Evolutionary conservation across 139 green algal genomes (phyloP), one percentile per base, ranked within the genome.

Genomic region (Choricystis sp.): DNA sequence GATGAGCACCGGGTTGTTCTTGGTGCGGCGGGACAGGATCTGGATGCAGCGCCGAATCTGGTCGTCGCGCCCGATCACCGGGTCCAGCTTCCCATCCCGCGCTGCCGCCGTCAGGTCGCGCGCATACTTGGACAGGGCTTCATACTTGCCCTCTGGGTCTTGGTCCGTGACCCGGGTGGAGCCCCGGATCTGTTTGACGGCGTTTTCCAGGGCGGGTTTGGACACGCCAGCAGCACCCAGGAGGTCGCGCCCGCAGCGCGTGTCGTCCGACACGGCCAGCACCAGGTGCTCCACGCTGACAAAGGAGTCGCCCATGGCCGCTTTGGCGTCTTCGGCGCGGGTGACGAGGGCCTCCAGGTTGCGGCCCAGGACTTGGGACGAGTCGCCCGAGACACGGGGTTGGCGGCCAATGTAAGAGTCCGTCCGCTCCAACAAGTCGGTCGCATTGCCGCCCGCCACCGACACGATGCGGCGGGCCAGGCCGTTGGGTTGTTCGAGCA

Each of bases 1-100:
- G 66, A 98, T 97, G 26, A 97, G 83, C 56, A 95, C 86, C 14
- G 92, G 92, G 77, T 98, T 98, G 82, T 97, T 98, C 79, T 98
- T 98, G 66, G 89, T 95, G 60, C 92, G 76, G 29, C 92, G 79
- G 3, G 81, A 94, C 62, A 92, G 76, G 77, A 95, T 95, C 78
- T 95, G 86, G 69, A 90, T 86, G 69, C 58, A 73, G 3, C 86
- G 74, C 4, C 87, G 70, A 59, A 90, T 85, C 69, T 89, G 78
- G 58, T 94, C 85, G 63, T 94, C 86, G 16, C 87, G 74, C 4
- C 88, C 86, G 49, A 94, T 89, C 25, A 94, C 86, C 1, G 86
- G 86, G 69, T 94, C 86, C 29, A 94, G 79, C 69, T 89, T 88
- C 30, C 85, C 85, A 52, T 89, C 77, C 3, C 75, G 68, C 28